Conservation (phyloP, 208 protist species). For the Trypanosoma boissoni region DNA sequence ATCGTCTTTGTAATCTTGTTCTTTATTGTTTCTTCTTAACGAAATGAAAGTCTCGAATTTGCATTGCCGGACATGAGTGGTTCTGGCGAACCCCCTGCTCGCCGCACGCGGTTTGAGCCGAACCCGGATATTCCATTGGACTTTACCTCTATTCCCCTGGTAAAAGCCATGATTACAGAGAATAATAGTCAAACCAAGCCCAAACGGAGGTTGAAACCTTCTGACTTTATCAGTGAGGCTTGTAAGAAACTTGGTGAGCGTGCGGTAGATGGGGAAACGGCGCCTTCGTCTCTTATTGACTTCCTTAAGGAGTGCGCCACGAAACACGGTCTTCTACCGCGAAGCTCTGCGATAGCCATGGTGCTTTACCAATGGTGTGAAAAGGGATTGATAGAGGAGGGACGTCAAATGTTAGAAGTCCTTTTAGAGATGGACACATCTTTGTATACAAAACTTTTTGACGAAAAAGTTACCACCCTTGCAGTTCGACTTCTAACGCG, state of each 20-base stretch:
- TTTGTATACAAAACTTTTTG: conserved; percentile 31
- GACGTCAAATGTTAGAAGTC: conserved; percentile 24
- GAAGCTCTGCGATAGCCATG: conserved; percentile 47
- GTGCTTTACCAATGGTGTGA: conserved; percentile 60
- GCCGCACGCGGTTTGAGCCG: conserved; percentile 23
- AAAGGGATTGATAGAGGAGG: conserved; percentile 27
- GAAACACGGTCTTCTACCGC: conserved; percentile 46
- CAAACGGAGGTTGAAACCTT: conserved; percentile 36
- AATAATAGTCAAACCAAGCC: conserved; percentile 63
- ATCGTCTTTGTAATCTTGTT: conserved; percentile 4
- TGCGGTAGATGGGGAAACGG: conserved; percentile 20
- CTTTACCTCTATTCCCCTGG: conserved; percentile 40
- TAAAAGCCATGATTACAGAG: conserved; percentile 40
- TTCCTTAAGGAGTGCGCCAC: conserved; percentile 50
- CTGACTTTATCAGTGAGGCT: conserved; percentile 70
- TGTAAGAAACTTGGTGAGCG: conserved; percentile 39
- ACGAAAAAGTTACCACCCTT: conserved; percentile 75
- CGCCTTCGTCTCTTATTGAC: conserved; percentile 17
- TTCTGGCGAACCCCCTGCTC: conserved; percentile 10
- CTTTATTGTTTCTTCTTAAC: conserved; percentile 3
- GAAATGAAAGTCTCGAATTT: not conserved
- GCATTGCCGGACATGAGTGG: conserved; percentile 4
- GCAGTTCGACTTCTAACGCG: conserved; percentile 48
- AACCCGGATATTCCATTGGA: conserved; percentile 38
- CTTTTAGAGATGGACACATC: conserved; percentile 26